Base-by-base conservation (phyloP, 164 flowering plant species). In the Umbilicus rupestris region DNA sequence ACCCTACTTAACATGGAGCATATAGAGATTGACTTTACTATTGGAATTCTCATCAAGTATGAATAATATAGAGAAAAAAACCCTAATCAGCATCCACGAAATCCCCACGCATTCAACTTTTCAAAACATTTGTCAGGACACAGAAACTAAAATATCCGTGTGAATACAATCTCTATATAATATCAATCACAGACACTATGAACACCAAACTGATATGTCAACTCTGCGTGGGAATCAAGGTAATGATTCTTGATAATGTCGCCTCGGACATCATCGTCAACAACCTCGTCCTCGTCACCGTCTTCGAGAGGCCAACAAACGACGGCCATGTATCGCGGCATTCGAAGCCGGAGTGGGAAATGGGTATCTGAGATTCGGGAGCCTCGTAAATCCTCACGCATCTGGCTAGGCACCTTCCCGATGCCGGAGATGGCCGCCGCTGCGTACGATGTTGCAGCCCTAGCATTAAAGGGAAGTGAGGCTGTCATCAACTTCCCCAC, bases 301-400 rank as follows among this genome's bases (percentile, higher is more conserved):
- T 60, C 39, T 15, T 71, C 78, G 14, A 68, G 70, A 42, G 69
- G 64, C 37, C 84, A 81, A 74, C 79, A 84, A 1, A 45, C 17
- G 16, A 45, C 31, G 14, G 8, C 30, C 30, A 17, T 45, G 20
- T 88, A 83, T 69, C 72, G 84, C 1, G 94, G 94, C 58, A 77
- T 88, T 55, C 79, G 94, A 22, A 69, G 76, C 77, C 77, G 96
- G 45, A 78, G 89, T 44, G 84, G 86, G 4, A 85, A 85, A 68
- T 89, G 96, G 92, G 96, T 89, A 65, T 89, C 89, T 7, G 96
- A 89, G 66, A 81, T 89, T 62, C 84, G 96, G 8, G 86, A 87
- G 70, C 96, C 96, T 2, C 77, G 83, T 0, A 87, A 87, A 72
- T 77, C 83, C 0, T 70, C 83, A 0, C 79, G 96, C 0, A 84